These are phyloP conservation scores for Austropuccinia psidii DNA, from an alignment of 1,284 basidiomycete species.

Conservation along the genomic window DNA sequence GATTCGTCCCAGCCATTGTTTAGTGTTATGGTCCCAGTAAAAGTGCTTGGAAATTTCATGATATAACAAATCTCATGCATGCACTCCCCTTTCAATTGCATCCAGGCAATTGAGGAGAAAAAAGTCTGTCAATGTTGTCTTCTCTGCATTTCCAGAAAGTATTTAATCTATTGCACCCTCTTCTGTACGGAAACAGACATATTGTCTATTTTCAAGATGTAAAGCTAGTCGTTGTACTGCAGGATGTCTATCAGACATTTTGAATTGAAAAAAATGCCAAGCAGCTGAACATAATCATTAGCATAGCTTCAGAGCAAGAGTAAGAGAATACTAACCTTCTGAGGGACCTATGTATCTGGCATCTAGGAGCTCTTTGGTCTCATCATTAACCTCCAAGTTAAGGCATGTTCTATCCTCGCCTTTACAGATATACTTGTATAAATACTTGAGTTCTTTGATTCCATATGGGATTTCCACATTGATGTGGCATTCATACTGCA, in stretches of 20 bases:
- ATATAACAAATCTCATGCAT: neutral
- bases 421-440: conserved; percentile 54
- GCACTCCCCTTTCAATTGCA: neutral
- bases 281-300: conserved; percentile 40
- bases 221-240: neutral
- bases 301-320: conserved; percentile 40
- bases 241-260: neutral
- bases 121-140: conserved; percentile 1
- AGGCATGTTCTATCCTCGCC: conserved; percentile 50
- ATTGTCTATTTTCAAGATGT: neutral
- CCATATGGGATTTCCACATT: conserved; percentile 51
- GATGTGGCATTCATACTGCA: conserved; percentile 52
- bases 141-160: neutral
- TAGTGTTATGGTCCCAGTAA: neutral
- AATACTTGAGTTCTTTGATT: conserved; percentile 50
- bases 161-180: neutral
- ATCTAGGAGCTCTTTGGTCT: neutral
- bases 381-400: neutral
- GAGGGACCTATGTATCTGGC: neutral
- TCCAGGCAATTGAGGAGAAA: neutral
- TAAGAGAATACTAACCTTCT: neutral
- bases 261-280: neutral
- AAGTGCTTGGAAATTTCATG: neutral
- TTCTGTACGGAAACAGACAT: neutral
- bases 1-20: neutral